Evolutionary conservation across 1,284 basidiomycete species (phyloP).

Genomic region (Ustilago tritici): DNA sequence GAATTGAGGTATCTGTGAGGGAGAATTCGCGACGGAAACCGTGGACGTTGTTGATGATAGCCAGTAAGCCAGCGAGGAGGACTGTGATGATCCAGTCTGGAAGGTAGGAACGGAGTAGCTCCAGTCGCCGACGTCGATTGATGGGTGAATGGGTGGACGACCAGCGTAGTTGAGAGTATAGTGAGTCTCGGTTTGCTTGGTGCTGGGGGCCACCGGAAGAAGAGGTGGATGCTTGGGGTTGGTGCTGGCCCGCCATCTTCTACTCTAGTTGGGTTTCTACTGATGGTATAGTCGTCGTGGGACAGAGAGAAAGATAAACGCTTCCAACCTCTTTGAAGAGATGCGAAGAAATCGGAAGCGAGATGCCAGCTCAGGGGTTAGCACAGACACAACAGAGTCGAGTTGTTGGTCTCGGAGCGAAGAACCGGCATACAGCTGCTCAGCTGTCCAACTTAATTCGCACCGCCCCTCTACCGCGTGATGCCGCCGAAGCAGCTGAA

Average conservation of each 20-base stretch:
- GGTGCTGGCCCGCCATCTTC: background rate
- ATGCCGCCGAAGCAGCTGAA: background rate
- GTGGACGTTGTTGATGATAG: conserved; percentile 77
- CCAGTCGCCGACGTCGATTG: conserved; percentile 26
- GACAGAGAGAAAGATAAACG: background rate
- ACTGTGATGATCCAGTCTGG: conserved; percentile 66
- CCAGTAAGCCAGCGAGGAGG: conserved; percentile 73
- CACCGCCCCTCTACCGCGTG: background rate
- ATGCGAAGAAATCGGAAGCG: background rate
- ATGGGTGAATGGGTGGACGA: conserved; percentile 20
- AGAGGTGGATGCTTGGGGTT: background rate
- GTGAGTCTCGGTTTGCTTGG: conserved; percentile 28
- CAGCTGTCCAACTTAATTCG: conserved; percentile 1
- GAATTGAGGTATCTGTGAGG: conserved; percentile 73
- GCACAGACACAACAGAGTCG: background rate
- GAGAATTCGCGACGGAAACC: conserved; percentile 79
- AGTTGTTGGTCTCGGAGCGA: background rate
- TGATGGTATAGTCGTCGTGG: background rate
- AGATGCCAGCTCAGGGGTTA: background rate
- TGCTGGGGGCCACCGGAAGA: background rate
- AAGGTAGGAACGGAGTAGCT: conserved; percentile 41
- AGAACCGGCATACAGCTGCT: background rate
- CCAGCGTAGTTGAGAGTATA: conserved; percentile 45
- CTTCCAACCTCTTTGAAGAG: background rate
- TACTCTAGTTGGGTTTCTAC: background rate